Evolutionary conservation across 371 early-diverging fungal species (phyloP), one percentile per base, ranked within the genome.

Genomic region (Batrachochytrium dendrobatidis): DNA sequence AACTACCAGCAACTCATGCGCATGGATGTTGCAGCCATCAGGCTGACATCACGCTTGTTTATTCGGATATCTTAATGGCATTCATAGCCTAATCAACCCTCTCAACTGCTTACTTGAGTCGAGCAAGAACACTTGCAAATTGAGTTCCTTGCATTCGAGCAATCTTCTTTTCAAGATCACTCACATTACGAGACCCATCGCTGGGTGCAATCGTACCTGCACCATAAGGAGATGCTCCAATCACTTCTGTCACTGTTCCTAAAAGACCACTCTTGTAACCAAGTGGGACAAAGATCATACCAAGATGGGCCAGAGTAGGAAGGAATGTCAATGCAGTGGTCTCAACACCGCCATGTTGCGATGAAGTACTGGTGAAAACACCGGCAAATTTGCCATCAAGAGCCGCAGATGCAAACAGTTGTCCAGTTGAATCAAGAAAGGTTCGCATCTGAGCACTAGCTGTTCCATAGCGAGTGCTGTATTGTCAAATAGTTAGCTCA

Each of bases 341-440:
- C 66, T 91, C 92, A 61, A 86, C 86, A 7, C 91, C 91, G 51
- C 89, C 90, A 59, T 82, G 81, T 66, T 85, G 86, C 49, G 82
- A 72, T 10, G 75, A 84, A 5, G 90, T 85, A 29, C 86, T 83
- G 51, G 82, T 83, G 69, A 92, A 91, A 53, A 78, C 67, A 8
- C 82, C 90, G 10, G 75, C 88, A 53, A 81, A 79, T 68, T 90
- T 91, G n/a, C 85, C 86, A 20, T 70, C 64, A 35, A 90, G 67
- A 0, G 83, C 79, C 18, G 83, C 83, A 25, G 60, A 65, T 20
- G 77, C 74, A 89, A 89, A 91, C 18, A 91, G 69, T 49, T 69
- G 66, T 35, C 93, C 92, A 0, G 86, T 86, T 1, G 83, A 68
- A 72, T 92, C 93, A 62, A 80, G 73, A 65, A 88, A 79, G 20